Base-by-base conservation (phyloP, 257 asterid genomes). In the Scutellaria minor region DNA sequence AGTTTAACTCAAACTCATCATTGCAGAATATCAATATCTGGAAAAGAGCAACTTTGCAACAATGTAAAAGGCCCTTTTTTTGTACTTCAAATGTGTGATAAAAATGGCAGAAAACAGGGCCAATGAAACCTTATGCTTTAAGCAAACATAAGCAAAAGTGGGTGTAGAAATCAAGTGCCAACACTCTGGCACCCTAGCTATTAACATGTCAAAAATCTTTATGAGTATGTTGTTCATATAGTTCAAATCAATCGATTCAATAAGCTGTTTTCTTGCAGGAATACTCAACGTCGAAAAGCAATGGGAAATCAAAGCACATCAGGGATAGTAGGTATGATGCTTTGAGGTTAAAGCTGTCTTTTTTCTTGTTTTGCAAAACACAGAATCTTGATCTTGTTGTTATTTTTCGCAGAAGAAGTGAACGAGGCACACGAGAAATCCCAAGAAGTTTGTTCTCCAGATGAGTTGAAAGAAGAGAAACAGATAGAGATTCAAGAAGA, bases 221-320 rank as follows among this genome's bases (percentile, higher is more conserved):
- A 71, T 80, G 56, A 78, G 72, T 71, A 11, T 77, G 45, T 47
- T 35, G 46, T 62, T n/a, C 15, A n/a, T 66, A 50, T 71, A 66
- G 73, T 83, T 74, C 73, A 54, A 14, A 68, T 66, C 66, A 40
- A 66, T 56, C 9, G 35, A 8, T 15, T 60, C 10, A 1, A n/a
- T 14, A 1, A 50, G 6, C 4, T 60, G 80, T 77, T 64, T 61
- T 71, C 62, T 70, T 82, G 83, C 81, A 80, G 86, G 82, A 47
- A 9, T 68, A 63, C 61, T 72, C 77, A 81, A 82, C 41, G 73
- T 69, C 71, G 64, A 46, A 72, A 50, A 70, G 87, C 81, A 78
- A 87, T 91, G 96, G 97, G 96, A n/a, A 91, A 91, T 84, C 89
- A 84, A 61, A 89, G 77, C 75, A 76, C 90, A 76, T 83, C 94